These are phyloP conservation scores for Cryptococcus sp. DNA, from an alignment of 1,284 basidiomycete genomes.

Conservation along the genomic window DNA sequence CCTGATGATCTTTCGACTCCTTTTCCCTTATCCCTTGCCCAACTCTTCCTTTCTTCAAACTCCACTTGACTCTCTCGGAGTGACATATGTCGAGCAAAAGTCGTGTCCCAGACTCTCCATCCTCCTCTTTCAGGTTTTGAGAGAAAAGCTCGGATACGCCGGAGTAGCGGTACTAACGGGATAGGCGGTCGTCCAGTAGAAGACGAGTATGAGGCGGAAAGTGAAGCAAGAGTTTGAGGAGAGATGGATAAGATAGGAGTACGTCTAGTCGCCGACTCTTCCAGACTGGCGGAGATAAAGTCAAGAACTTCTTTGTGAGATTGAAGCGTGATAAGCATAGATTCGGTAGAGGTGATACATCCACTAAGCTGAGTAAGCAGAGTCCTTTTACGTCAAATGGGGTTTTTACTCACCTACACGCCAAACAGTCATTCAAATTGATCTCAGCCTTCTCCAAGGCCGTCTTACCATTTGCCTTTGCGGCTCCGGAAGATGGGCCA, in stretches of 20 bases:
- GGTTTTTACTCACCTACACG: slow-evolving; percentile 46
- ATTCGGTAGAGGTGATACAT: slow-evolving; percentile 97
- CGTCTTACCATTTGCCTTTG: slow-evolving; percentile 41
- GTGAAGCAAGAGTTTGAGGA: slow-evolving; percentile 86
- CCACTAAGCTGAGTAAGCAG: slow-evolving; percentile 56
- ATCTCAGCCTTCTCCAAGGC: slow-evolving; percentile 90
- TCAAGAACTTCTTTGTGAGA: slow-evolving; percentile 86
- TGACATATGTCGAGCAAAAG: slow-evolving; percentile 84
- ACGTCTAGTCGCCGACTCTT: slow-evolving; percentile 32
- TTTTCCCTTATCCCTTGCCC: slow-evolving; percentile 26
- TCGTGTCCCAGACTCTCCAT: slow-evolving; percentile 79
- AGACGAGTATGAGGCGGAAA: slow-evolving; percentile 64
- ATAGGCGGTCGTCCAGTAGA: slow-evolving; percentile 32
- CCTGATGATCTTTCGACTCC: slow-evolving; percentile 6
- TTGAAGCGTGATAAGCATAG: slow-evolving; percentile 93
- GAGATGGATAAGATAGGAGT: slow-evolving; percentile 78
- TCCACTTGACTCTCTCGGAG: slow-evolving; percentile 77
- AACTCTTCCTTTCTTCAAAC: slow-evolving; percentile 63
- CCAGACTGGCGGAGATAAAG: slow-evolving; percentile 54
- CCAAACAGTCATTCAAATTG: slow-evolving; percentile 83
- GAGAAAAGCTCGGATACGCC: slow-evolving; percentile 62
- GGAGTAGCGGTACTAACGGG: slow-evolving; percentile 59
- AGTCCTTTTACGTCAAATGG: not conserved
- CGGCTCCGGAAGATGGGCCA: slow-evolving; percentile 23
- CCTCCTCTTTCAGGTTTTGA: slow-evolving; percentile 24